Conservation (phyloP, 495 filamentous ascomycete genomes). For the Talaromyces liani region DNA sequence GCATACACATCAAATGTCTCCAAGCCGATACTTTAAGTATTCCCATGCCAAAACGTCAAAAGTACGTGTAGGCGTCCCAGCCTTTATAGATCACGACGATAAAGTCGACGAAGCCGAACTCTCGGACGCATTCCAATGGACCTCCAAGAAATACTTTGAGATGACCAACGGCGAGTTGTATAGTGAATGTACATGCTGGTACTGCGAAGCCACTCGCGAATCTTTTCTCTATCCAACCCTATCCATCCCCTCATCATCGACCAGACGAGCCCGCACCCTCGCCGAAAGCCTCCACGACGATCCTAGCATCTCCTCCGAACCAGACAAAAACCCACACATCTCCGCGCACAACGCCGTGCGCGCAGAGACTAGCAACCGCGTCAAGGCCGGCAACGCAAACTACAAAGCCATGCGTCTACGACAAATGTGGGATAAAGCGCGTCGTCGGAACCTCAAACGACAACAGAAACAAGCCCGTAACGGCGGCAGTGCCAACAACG, state of each 20-base stretch:
- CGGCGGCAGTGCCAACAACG: conserved; percentile 27
- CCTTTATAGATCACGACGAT: conserved; percentile 83
- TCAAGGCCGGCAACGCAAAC: conserved; percentile 4
- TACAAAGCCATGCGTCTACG: conserved; percentile 41
- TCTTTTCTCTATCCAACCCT: conserved; percentile 43
- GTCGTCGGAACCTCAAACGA: conserved; percentile 54
- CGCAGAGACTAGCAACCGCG: conserved; percentile 11
- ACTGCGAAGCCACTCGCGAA: conserved; percentile 73
- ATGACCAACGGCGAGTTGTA: conserved; percentile 55
- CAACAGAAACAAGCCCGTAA: conserved; percentile 35
- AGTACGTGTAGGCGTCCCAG: not conserved
- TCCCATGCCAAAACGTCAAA: conserved; percentile 14
- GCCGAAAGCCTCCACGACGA: conserved; percentile 48
- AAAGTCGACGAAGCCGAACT: conserved; percentile 63
- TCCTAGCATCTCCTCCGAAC: conserved; percentile 44
- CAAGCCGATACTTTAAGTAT: conserved; percentile 54
- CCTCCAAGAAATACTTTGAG: conserved; percentile 60
- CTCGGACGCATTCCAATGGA: conserved; percentile 64
- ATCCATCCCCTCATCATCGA: conserved; percentile 19
- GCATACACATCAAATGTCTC: conserved; percentile 59
- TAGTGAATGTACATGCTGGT: conserved; percentile 84
- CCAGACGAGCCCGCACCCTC: conserved; percentile 23
- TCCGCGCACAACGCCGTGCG: conserved; percentile 57
- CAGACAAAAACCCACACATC: conserved; percentile 62
- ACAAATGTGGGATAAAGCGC: conserved; percentile 52